Evolutionary conservation across 257 asterid species (phyloP).

Genomic region (Handroanthus guayacan): DNA sequence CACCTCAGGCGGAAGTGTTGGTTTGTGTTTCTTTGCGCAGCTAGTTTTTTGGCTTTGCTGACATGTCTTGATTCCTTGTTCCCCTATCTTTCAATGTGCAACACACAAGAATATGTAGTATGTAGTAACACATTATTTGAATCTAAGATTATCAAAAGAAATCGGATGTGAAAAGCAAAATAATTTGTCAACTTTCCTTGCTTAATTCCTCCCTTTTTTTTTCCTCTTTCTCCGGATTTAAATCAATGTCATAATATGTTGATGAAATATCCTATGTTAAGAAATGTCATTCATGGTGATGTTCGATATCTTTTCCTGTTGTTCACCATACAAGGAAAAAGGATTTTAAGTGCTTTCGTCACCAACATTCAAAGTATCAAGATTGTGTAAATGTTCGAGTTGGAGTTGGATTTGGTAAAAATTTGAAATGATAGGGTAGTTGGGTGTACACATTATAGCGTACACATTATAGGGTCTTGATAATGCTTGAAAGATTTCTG

Average conservation of each 20-base stretch:
- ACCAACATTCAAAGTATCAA: background rate
- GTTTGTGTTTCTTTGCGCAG: conserved; percentile 44
- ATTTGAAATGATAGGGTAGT: background rate
- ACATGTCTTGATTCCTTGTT: background rate
- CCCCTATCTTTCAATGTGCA: conserved; percentile 22
- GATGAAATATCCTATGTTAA: background rate
- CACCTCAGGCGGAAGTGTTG: conserved; percentile 81
- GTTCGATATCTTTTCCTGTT: background rate
- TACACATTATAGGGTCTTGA: background rate
- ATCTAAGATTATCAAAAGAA: background rate
- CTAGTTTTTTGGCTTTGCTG: conserved; percentile 8
- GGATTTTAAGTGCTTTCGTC: background rate
- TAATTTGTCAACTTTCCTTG: conserved; percentile 1
- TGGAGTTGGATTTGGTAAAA: background rate
- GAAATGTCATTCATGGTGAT: background rate
- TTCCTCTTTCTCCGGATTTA: background rate
- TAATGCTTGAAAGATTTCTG: conserved; percentile 17
- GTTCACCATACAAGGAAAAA: background rate
- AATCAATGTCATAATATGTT: background rate
- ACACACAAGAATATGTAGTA: background rate
- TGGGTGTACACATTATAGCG: background rate
- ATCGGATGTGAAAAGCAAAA: background rate
- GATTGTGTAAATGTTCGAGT: background rate
- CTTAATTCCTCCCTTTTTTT: background rate
- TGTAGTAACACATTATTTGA: background rate